These are phyloP conservation scores for Tulasnella sp. DNA, from an alignment of 768 basidiomycete species.

Conservation along the genomic window DNA sequence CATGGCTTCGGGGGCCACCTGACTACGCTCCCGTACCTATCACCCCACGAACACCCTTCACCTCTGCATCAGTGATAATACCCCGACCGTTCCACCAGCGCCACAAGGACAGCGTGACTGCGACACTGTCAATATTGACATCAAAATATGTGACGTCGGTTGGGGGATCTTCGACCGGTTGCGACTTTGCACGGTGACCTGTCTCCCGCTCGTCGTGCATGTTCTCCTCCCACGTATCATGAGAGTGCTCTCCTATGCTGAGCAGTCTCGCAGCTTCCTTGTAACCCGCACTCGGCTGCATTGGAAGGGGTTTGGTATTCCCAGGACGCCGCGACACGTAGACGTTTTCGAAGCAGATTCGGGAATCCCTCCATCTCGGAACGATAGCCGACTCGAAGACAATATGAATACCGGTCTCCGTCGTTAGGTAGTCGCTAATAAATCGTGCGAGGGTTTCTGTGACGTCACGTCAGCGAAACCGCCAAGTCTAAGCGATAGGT, in stretches of 20 bases:
- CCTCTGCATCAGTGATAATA: slow-evolving; percentile 82
- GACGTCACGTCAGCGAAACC: slow-evolving; percentile 17
- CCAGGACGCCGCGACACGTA: slow-evolving; percentile 82
- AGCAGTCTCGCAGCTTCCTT: slow-evolving; percentile 62
- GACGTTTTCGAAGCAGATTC: slow-evolving; percentile 95
- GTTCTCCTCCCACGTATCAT: slow-evolving; percentile 45
- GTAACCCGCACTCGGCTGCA: slow-evolving; percentile 45
- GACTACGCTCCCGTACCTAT: slow-evolving; percentile 59
- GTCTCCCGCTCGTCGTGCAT: slow-evolving; percentile 35
- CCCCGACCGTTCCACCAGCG: slow-evolving; percentile 97
- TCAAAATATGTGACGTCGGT: slow-evolving; percentile 91
- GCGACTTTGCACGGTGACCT: background rate
- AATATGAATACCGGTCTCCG: slow-evolving; percentile 90
- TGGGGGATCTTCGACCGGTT: slow-evolving; percentile 37
- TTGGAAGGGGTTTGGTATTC: slow-evolving; percentile 41
- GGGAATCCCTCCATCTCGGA: slow-evolving; percentile 95
- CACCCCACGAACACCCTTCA: slow-evolving; percentile 93
- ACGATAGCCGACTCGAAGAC: slow-evolving; percentile 98
- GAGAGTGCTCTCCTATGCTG: slow-evolving; percentile 76
- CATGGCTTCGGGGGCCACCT: background rate
- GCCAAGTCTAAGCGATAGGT: background rate
- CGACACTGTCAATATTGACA: slow-evolving; percentile 89
- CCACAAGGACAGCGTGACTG: slow-evolving; percentile 88
- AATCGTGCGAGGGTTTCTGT: slow-evolving; percentile 81
- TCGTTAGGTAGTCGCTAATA: slow-evolving; percentile 90